These are phyloP conservation scores for Margaritispora aquatica DNA, from an alignment of 495 filamentous ascomycete species.

Conservation along the genomic window DNA sequence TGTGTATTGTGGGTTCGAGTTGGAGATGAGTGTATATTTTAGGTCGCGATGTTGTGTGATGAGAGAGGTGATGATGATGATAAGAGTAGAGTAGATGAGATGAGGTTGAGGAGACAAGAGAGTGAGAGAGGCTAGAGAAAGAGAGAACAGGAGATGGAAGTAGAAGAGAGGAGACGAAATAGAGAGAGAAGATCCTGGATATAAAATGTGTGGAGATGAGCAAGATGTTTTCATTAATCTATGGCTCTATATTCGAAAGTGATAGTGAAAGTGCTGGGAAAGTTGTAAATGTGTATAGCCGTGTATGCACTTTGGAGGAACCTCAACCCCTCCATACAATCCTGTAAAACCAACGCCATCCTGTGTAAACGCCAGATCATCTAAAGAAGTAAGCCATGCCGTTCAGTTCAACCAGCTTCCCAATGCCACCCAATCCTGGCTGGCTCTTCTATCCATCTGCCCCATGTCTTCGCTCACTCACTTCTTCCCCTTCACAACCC, in stretches of 20 bases:
- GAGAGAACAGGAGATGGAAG: no score
- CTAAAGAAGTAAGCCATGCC: background rate
- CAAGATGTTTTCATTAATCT: background rate
- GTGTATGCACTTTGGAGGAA: background rate
- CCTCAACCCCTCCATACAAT: background rate
- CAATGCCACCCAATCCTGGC: no score
- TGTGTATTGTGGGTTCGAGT: no score
- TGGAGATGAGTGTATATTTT: background rate
- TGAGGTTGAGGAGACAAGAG: no score
- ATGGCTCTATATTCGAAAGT: background rate
- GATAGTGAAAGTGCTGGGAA: background rate
- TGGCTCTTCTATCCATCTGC: no score
- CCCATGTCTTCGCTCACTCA: no score
- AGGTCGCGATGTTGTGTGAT: no score
- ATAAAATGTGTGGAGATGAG: background rate
- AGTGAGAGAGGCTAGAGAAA: no score
- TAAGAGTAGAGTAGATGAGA: no score
- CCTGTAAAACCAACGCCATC: conserved; percentile 2
- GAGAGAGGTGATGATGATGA: no score
- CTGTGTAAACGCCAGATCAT: background rate
- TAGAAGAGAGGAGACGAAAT: no score
- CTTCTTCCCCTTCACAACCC: conserved; percentile 41
- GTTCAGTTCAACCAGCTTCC: background rate
- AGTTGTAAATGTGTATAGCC: background rate
- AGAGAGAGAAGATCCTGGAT: background rate